These are phyloP conservation scores for Fomitopsis palustris DNA, from an alignment of 1,284 basidiomycete species.

Conservation along the genomic window DNA sequence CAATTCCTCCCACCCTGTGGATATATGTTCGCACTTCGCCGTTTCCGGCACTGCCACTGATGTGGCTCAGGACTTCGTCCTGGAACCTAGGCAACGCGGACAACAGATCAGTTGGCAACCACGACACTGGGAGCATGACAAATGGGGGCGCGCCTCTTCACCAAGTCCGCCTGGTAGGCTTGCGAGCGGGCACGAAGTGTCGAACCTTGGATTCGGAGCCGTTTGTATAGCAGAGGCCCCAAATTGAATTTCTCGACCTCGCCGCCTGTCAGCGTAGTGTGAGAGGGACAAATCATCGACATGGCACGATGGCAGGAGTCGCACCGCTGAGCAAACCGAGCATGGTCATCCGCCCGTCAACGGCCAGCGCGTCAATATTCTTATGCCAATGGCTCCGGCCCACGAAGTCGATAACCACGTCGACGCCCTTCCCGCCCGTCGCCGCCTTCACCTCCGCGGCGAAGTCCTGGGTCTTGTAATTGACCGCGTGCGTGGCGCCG, in stretches of 20 bases:
- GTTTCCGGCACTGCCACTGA: conserved; percentile 52
- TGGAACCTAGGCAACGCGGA: conserved; percentile 32
- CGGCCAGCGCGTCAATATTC: conserved; percentile 76
- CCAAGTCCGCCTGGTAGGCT: conserved; percentile 79
- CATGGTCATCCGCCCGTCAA: conserved; percentile 79
- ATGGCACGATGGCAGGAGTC: conserved; percentile 5
- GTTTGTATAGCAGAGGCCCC: conserved; percentile 75
- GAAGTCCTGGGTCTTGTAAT: conserved; percentile 87
- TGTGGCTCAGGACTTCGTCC: conserved; percentile 49
- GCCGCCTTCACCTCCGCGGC: conserved; percentile 60
- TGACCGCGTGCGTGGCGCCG: conserved; percentile 73
- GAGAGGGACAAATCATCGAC: neutral
- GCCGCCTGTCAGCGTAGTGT: conserved; percentile 43
- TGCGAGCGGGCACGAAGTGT: conserved; percentile 80
- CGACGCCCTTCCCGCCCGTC: conserved; percentile 66
- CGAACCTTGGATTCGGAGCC: conserved; percentile 86
- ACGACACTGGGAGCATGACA: neutral
- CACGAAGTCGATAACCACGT: conserved; percentile 89
- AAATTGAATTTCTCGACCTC: conserved; percentile 66
- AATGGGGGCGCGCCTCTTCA: conserved; percentile 46
- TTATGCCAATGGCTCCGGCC: conserved; percentile 80
- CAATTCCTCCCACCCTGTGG: conserved; percentile 53
- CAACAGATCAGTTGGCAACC: conserved; percentile 10
- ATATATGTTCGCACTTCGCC: conserved; percentile 73
- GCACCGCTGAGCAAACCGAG: conserved; percentile 70